Base-by-base conservation (phyloP, 768 basidiomycete species). In the Hygrophoropsis aurantiaca region DNA sequence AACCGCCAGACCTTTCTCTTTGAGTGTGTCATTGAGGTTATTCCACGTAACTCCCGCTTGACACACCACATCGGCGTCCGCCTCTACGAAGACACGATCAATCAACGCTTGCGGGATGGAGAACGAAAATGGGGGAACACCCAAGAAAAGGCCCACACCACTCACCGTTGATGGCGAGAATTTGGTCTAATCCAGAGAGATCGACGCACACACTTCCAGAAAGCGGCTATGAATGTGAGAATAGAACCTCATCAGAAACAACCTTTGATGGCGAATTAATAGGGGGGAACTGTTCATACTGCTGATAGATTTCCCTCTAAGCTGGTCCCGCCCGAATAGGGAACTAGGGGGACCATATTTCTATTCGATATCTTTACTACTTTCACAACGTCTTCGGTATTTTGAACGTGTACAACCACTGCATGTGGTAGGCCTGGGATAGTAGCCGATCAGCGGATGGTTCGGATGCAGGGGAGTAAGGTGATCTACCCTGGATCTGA, bases 301-400 rank as follows among this genome's bases (percentile, higher is more conserved):
- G 85, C 86, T 36, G 81, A 79, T 51, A 84, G 85, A 64, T 92
- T 89, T 0, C 90, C 90, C 59, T 94, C 91, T 15, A 94, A 74
- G 55, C 82, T 84, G 2, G 90, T 94, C 18, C 86, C 90, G 4
- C 89, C 91, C 39, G 85, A 82, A 58, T 84, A 92, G 2, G 90
- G 80, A 3, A 81, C 80, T 23, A 94, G 72, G 3, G 91, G 90
- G 34, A 93, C 75, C 35, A 74, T 69, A 61, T 81, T 82, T 59
- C 80, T 80, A 15, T 76, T 71, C 1, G 91, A 81, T 24, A 89
- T 77, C 44, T 86, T 81, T 45, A 94, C 82, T 44, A 89, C 72
- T 49, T 78, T 75, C 40, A 87, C 82, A 3, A 94, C 89, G 59
- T 94, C 90, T 50, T 84, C 81, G 0, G 90, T 93, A 46, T 70